Evolutionary conservation across 1,284 basidiomycete genomes (phyloP), one percentile per base, ranked within the genome.

Genomic region (Lignosus rhinocerotis): DNA sequence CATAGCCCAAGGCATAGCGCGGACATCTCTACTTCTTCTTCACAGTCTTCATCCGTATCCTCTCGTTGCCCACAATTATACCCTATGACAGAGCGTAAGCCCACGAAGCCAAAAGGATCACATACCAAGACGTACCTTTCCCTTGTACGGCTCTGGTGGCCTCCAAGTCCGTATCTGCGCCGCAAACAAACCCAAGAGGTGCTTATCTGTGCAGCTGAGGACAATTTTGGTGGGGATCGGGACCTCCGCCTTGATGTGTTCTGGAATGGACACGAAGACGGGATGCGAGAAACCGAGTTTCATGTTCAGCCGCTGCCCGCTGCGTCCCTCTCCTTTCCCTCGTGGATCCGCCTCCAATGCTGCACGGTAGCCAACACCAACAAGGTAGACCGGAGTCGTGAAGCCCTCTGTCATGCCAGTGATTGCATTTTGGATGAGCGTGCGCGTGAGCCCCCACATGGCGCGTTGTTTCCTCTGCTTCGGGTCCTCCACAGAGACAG

Each of bases 91-190:
- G 10, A 33, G 34, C 3, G 9, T 55, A n/a, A 57, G 43, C 45
- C 48, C 12, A 43, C 2, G 5, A n/a, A n/a, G 17, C 47, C 12
- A 65, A 47, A 54, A 63, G 25, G 30, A 55, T 48, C 17, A 19
- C 38, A 56, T 39, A 49, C 46, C 48, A 55, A n/a, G 10, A 61
- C 88, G 58, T 69, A 94, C 93, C 83, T 97, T 96, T 68, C 94
- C 95, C 78, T 98, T 95, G 78, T 98, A 99, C 19, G 96, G 96
- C 72, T 99, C 97, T 14, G 96, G 96, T 67, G 88, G 90, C 65
- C 96, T 85, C 79, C 88, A 92, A 56, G 80, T 82, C 62, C 94
- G 79, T 34, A 99, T 90, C 67, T 88, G 84, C 16, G 94, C 93
- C 0, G 95, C 93, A 72, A 97, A 97, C 62, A 93, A 78, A 0